phyloP scores from a whole-genome alignment of 139 green algal genomes.

The Coelastrella sp. region DNA sequence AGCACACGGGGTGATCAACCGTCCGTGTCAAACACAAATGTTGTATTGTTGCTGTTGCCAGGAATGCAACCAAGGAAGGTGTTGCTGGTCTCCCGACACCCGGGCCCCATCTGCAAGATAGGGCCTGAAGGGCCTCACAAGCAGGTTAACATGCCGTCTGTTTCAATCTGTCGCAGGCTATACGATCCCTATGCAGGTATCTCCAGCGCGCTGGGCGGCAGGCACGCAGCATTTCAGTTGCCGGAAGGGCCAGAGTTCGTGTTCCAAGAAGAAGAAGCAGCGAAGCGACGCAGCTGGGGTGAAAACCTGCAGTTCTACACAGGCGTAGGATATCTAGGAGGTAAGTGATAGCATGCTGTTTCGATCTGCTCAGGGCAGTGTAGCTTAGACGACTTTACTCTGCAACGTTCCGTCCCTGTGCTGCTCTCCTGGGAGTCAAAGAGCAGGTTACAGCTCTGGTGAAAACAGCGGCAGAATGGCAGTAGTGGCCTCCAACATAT shows the following conservation, averaged over 20 bases:
- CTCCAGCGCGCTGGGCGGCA: slow-evolving; percentile 46
- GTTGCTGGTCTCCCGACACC: too few relatives aligned
- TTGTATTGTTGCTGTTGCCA: neutral
- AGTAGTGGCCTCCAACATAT: too few relatives aligned
- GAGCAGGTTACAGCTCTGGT: too few relatives aligned
- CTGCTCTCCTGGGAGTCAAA: too few relatives aligned
- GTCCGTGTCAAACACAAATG: too few relatives aligned
- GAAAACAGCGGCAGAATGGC: too few relatives aligned
- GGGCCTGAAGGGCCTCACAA: neutral
- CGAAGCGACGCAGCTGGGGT: slow-evolving; percentile 80
- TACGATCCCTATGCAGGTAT: slow-evolving; percentile 53
- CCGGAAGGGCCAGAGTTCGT: slow-evolving; percentile 89
- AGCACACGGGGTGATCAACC: too few relatives aligned
- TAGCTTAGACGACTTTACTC: neutral
- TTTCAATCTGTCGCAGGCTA: neutral
- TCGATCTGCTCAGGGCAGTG: too few relatives aligned
- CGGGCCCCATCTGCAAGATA: too few relatives aligned
- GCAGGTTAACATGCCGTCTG: neutral
- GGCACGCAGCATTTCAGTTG: slow-evolving; percentile 70
- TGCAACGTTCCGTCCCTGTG: neutral
- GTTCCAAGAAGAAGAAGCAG: slow-evolving; percentile 88
- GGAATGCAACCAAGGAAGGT: too few relatives aligned
- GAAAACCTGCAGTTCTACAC: slow-evolving; percentile 96
- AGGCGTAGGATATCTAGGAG: slow-evolving; percentile 86
- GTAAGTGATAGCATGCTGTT: slow-evolving; percentile 45